These are phyloP conservation scores for Suillus cothurnatus DNA, from an alignment of 768 basidiomycete species.

Conservation along the genomic window DNA sequence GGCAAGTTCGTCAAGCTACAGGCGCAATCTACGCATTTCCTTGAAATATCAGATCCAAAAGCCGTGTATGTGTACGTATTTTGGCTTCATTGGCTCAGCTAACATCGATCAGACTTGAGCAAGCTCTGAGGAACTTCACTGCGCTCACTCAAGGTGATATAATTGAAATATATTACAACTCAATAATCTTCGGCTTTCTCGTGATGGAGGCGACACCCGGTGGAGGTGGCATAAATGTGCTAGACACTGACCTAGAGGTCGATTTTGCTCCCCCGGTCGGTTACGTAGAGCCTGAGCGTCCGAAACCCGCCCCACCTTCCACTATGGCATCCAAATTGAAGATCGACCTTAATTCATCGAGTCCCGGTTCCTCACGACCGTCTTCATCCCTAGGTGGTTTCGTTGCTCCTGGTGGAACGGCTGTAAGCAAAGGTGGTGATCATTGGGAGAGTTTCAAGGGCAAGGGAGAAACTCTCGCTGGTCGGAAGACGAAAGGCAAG, in stretches of 20 bases:
- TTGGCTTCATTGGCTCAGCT: not conserved
- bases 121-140: conserved; percentile 91
- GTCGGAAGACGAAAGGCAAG: conserved; percentile 94
- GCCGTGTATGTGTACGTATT: conserved; percentile 73
- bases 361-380: conserved; percentile 84
- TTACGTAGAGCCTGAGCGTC: conserved; percentile 92
- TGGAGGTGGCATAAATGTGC: conserved; percentile 82
- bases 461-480: conserved; percentile 86
- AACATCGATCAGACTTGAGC: conserved; percentile 71
- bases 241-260: conserved; percentile 98
- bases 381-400: conserved; percentile 73
- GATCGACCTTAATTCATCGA: conserved; percentile 86
- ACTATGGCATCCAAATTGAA: conserved; percentile 98
- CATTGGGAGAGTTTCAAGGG: conserved; percentile 97
- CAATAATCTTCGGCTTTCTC: conserved; percentile 91
- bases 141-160: conserved; percentile 94
- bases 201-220: conserved; percentile 93
- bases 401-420: conserved; percentile 46
- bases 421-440: conserved; percentile 76
- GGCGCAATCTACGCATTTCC: conserved; percentile 91
- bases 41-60: conserved; percentile 96
- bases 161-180: conserved; percentile 97
- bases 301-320: conserved; percentile 74
- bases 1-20: conserved; percentile 97
- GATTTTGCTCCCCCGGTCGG: conserved; percentile 94